These are phyloP conservation scores for Wallacemonas collosoma DNA, from an alignment of 208 protist species.

Conservation along the genomic window DNA sequence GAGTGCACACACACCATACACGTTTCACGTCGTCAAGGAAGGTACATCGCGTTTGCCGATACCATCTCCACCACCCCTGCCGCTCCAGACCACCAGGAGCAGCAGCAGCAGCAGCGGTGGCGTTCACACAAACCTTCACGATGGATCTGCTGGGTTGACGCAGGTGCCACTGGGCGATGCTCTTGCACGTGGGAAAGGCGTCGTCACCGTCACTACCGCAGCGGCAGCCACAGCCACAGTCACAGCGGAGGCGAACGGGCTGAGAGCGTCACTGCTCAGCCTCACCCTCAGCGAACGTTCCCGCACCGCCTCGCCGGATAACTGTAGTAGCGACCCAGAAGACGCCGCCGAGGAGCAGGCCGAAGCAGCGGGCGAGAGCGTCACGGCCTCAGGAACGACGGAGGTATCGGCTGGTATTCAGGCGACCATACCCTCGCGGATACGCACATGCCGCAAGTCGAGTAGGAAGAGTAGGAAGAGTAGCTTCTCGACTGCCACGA, in stretches of 20 bases:
- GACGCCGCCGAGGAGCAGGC: neutral
- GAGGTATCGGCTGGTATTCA: no score
- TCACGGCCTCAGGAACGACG: no score
- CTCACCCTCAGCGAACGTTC: slow-evolving; percentile 16
- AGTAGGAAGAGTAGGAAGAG: neutral
- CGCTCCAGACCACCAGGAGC: neutral
- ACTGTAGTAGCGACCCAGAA: neutral
- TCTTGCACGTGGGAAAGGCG: no score
- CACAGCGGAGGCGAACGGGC: no score
- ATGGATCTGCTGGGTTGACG: no score
- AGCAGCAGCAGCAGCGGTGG: neutral
- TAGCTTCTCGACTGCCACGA: neutral
- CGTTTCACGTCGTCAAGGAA: neutral
- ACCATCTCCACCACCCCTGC: neutral
- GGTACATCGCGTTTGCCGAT: neutral
- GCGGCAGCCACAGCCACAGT: no score
- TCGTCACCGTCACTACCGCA: no score
- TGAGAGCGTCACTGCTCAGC: neutral
- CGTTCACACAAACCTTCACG: no score
- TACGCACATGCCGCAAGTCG: neutral
- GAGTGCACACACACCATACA: neutral
- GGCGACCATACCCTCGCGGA: no score
- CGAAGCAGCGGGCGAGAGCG: no score
- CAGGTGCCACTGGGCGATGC: no score
- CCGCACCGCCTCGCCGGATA: neutral